Evolutionary conservation across 768 basidiomycete genomes (phyloP).

Genomic region (Serendipita sp.): DNA sequence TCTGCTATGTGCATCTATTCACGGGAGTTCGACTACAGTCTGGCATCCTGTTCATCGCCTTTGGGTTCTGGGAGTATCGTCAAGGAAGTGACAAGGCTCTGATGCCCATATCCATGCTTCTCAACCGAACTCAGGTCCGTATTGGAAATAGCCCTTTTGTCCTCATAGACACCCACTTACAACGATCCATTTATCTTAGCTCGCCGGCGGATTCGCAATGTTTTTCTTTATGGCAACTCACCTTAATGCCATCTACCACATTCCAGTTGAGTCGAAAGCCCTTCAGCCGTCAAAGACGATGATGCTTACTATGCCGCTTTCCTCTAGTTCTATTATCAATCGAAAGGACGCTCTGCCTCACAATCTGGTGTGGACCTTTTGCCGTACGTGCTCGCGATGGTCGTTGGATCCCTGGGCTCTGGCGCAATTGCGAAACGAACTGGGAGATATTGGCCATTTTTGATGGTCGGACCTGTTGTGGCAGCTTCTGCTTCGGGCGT

Average conservation of each 20-base stretch:
- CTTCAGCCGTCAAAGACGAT: too few species aligned
- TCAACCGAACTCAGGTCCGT: neutral
- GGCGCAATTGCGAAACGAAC: conserved; percentile 17
- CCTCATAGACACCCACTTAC: too few species aligned
- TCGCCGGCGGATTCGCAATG: conserved; percentile 16
- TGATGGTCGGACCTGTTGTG: conserved; percentile 17
- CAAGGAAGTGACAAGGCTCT: neutral
- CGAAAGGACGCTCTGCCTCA: conserved; percentile 17
- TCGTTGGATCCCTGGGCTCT: conserved; percentile 18
- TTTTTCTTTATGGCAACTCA: conserved; percentile 15
- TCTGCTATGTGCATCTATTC: neutral
- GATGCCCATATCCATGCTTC: neutral
- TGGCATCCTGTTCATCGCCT: neutral
- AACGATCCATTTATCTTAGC: conserved; percentile 8
- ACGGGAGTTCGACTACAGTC: neutral
- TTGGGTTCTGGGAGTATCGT: neutral
- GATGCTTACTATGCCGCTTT: too few species aligned
- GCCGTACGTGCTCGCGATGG: conserved; percentile 18
- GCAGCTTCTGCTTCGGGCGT: conserved; percentile 19
- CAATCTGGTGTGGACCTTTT: conserved; percentile 22
- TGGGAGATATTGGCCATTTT: conserved; percentile 19
- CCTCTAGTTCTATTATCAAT: conserved; percentile 15
- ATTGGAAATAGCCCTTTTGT: neutral
- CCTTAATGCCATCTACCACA: conserved; percentile 18
- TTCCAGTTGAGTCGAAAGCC: conserved; percentile 10